Conservation (phyloP, 2,329 filamentous ascomycete genomes). For the Ceratocystis papillata region DNA sequence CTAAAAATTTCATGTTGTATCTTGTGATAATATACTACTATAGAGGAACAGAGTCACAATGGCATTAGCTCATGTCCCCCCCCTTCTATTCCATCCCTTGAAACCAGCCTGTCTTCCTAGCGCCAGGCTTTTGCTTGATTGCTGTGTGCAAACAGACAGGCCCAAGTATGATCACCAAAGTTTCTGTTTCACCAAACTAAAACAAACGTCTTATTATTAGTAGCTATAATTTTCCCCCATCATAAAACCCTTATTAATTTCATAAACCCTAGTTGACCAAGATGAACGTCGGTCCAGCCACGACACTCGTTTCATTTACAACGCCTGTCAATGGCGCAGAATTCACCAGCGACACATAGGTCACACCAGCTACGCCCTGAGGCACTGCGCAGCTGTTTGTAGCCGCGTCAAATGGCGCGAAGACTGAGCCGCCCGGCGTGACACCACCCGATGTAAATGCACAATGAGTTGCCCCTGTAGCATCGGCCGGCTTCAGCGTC, state of each 20-base stretch:
- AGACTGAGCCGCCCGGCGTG: slow-evolving; percentile 47
- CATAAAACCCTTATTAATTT: background rate
- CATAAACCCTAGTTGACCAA: slow-evolving; percentile 37
- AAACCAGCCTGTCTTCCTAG: background rate
- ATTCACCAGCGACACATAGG: slow-evolving; percentile 57
- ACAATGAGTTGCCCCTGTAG: slow-evolving; percentile 47
- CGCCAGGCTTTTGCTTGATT: background rate
- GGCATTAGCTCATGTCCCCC: background rate
- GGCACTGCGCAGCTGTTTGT: slow-evolving; percentile 50
- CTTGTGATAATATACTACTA: slow-evolving; percentile 3
- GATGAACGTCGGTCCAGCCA: slow-evolving; percentile 55
- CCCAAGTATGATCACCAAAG: background rate
- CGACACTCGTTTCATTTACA: slow-evolving; percentile 51
- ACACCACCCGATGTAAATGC: slow-evolving; percentile 55
- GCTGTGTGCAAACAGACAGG: background rate
- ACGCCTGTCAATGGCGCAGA: slow-evolving; percentile 40
- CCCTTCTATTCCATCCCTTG: background rate
- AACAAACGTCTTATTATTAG: background rate
- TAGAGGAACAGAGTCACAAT: background rate
- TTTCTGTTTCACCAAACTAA: slow-evolving; percentile 6
- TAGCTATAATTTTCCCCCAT: background rate
- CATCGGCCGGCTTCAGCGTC: slow-evolving; percentile 42
- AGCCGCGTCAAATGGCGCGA: slow-evolving; percentile 43
- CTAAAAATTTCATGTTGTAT: background rate
- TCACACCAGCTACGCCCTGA: slow-evolving; percentile 50